These are phyloP conservation scores for Phytophthora uliginosa DNA, from an alignment of 352 stramenopile species.

Conservation along the genomic window DNA sequence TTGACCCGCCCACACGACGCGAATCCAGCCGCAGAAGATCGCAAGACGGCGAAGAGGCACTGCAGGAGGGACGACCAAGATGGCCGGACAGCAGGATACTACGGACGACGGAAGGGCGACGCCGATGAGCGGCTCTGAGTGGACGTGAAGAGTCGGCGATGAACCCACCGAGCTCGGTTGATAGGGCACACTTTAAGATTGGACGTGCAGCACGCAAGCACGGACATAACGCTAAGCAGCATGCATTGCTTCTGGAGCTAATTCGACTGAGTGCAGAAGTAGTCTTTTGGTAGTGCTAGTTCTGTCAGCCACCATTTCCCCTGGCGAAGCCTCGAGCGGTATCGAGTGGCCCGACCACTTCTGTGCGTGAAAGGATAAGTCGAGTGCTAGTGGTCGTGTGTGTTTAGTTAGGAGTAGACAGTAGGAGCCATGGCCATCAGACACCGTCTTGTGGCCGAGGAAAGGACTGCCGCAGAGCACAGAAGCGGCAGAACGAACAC, in stretches of 20 bases:
- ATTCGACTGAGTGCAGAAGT: background rate
- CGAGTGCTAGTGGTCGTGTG: no score
- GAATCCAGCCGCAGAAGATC: no score
- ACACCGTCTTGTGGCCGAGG: background rate
- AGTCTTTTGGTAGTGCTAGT: background rate
- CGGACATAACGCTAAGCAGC: background rate
- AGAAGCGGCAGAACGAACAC: background rate
- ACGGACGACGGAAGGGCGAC: background rate
- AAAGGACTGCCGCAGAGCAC: background rate
- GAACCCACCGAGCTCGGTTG: background rate
- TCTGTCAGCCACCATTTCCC: background rate
- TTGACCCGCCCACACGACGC: no score
- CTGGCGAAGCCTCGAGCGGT: no score
- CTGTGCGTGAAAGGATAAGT: no score
- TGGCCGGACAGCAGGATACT: background rate
- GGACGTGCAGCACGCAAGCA: background rate
- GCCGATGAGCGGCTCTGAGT: background rate
- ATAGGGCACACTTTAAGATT: background rate
- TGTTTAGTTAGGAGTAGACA: background rate
- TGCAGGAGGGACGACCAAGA: background rate
- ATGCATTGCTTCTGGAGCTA: background rate
- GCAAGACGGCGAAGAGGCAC: no score
- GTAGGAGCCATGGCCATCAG: background rate
- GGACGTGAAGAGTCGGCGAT: background rate
- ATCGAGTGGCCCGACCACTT: no score